Evolutionary conservation across 2,329 filamentous ascomycete species (phyloP).

Genomic region (Xylariaceae sp.): DNA sequence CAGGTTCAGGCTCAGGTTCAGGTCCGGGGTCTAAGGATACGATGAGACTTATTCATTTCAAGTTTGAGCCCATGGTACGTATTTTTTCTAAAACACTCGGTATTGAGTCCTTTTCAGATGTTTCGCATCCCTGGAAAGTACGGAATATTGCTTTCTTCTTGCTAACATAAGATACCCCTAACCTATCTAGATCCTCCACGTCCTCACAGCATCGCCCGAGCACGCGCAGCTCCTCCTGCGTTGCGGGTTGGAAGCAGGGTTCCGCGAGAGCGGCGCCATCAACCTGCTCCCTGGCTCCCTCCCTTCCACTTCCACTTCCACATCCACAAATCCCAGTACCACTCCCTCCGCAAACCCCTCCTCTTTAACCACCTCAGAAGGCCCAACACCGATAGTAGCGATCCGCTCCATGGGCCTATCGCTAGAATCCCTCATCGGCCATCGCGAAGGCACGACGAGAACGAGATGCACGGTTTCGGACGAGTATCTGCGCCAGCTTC

Average conservation of each 20-base stretch:
- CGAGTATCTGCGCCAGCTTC: conserved; percentile 60
- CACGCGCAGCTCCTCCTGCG: conserved; percentile 72
- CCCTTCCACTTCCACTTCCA: no score
- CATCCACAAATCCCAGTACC: no score
- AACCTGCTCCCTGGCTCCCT: conserved; percentile 49
- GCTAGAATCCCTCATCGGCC: conserved; percentile 75
- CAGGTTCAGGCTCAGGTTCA: no score
- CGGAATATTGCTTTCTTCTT: background rate
- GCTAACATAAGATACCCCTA: no score
- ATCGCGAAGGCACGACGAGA: conserved; percentile 39
- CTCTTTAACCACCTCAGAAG: background rate
- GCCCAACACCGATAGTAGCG: conserved; percentile 67
- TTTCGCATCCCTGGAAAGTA: no score
- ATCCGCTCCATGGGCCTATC: conserved; percentile 77
- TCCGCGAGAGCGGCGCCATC: conserved; percentile 83
- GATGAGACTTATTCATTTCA: conserved; percentile 71
- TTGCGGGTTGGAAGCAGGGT: conserved; percentile 74
- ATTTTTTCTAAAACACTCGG: background rate
- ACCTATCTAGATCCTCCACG: conserved; percentile 71
- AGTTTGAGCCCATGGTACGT: conserved; percentile 90
- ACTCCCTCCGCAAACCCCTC: no score
- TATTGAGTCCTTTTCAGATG: no score
- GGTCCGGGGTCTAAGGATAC: conserved; percentile 26
- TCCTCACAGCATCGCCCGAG: conserved; percentile 68
- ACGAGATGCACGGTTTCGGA: conserved; percentile 53